Evolutionary conservation across 2,329 filamentous ascomycete species (phyloP), one percentile per base, ranked within the genome.

Genomic region (Sclerotinia spermophila): DNA sequence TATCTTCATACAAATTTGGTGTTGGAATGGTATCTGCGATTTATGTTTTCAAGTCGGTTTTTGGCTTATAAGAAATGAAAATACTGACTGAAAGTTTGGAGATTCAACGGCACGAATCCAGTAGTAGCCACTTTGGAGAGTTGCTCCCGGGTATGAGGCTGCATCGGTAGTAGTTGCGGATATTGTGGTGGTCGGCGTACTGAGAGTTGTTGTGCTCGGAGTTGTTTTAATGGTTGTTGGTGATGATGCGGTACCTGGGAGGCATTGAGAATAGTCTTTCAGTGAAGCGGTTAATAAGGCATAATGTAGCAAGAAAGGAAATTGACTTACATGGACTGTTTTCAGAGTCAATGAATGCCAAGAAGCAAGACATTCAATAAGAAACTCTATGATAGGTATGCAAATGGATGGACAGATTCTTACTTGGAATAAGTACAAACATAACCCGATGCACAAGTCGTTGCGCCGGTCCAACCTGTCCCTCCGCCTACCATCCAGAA

Each of bases 31-130:
- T 53, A 1, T 30, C n/a, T 27, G 13, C 13, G 5, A 44, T 24
- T 24, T 10, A 30, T 21, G 24, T 40, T 53, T 53, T 53, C 48
- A 53, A 53, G n/a, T 6, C 13, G 7, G 17, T 17, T 17, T 53
- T 2, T 30, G 17, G 8, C n/a, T 51, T 27, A 27, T 53, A 27
- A 53, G 10, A 65, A 65, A 30, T 5, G 58, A 11, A 15, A 53
- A 40, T 53, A 55, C 35, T 53, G 83, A 84, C 80, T 86, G 85
- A 78, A 83, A 89, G 79, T 89, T 88, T 51, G 87, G 87, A 0
- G 82, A 78, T 40, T 82, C 84, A 2, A 89, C 86, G 0, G 84
- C 86, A 11, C 87, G 85, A 74, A 89, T 85, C 85, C 86, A 87
- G 67, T 72, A 72, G 27, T 74, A 71, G 19, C 69, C 65, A 58